Evolutionary conservation across 306 rosid species (phyloP), one percentile per base, ranked within the genome.

Genomic region (Citrullus colocynthis): DNA sequence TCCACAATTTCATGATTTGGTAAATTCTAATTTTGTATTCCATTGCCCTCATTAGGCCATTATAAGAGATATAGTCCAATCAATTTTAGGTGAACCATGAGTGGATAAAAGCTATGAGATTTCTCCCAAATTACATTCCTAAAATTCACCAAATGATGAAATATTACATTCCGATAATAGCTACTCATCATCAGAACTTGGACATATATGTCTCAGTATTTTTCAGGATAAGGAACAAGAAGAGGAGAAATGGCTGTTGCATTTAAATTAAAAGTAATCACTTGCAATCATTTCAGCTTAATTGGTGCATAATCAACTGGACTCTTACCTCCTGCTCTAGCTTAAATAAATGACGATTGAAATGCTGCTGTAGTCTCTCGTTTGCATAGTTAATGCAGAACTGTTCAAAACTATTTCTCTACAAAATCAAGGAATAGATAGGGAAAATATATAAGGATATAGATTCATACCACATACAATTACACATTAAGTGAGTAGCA

Each of bases 361-460:
- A 96, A 83, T 96, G 99, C 62, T 96, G 99, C 79, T 96, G 99
- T 82, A 96, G 78, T 87, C 99, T 87, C 85, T 96, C 99, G 74
- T 96, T 96, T 66, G 99, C 99, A 86, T 96, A 96, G 85, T 96
- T 96, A 77, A 96, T 96, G 87, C 98, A 95, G 88, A 95, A 95
- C 83, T 95, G 99, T 86, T 96, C 99, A 88, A 96, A 91, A 84
- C 97, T 92, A 83, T 96, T 96, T 85, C 96, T 91, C 99, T 96
- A 85, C 70, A 79, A 45, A 85, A 80, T 75, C 21, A 67, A 55
- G 34, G 8, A 58, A 49, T 49, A 16, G 41, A 74, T 18, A 76
- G 34, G 71, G 65, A 59, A 67, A 78, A 79, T 42, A 82, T 78
- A 61, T 64, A 61, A 77, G 80, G 60, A 58, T 66, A 28, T 60